Percentiles rank a stretch among this genome's conserved stretches.
Evolutionary conservation across 2,329 filamentous ascomycete species (phyloP).

Genomic region (Aspergillus eucalypticola): DNA sequence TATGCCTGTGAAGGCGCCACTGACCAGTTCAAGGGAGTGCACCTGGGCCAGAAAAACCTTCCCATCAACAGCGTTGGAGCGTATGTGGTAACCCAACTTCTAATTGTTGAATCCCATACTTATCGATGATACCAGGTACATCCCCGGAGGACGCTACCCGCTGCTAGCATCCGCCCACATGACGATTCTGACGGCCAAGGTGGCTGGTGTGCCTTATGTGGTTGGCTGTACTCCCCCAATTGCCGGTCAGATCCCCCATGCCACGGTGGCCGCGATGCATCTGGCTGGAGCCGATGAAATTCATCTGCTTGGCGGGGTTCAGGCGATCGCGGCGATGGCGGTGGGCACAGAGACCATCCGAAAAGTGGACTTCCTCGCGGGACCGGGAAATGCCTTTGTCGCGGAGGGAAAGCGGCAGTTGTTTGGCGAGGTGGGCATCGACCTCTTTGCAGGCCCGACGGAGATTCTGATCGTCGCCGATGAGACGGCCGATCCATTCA

Average conservation of each 20-base stretch:
- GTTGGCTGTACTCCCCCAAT: conserved; percentile 56
- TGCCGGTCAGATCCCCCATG: conserved; percentile 48
- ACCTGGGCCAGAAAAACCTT: conserved; percentile 54
- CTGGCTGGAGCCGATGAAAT: conserved; percentile 55
- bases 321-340: conserved; percentile 56
- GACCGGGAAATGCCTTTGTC: conserved; percentile 57
- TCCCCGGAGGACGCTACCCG: conserved; percentile 56
- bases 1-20: not conserved
- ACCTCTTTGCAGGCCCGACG: conserved; percentile 56
- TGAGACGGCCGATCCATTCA: conserved; percentile 48
- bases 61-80: conserved; percentile 51
- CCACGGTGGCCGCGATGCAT: conserved; percentile 54
- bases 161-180: conserved; percentile 57
- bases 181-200: conserved; percentile 58
- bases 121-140: conserved; percentile 36
- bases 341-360: conserved; percentile 51
- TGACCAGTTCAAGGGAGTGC: conserved; percentile 41
- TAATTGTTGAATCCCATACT: no score
- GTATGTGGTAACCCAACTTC: conserved; percentile 27
- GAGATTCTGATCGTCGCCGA: conserved; percentile 56
- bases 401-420: conserved; percentile 57
- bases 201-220: conserved; percentile 54
- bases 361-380: conserved; percentile 56
- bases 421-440: conserved; percentile 57
- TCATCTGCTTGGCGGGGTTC: conserved; percentile 54